phyloP scores from a whole-genome alignment of 1,284 basidiomycete species.

The Takashimella tepidaria region DNA sequence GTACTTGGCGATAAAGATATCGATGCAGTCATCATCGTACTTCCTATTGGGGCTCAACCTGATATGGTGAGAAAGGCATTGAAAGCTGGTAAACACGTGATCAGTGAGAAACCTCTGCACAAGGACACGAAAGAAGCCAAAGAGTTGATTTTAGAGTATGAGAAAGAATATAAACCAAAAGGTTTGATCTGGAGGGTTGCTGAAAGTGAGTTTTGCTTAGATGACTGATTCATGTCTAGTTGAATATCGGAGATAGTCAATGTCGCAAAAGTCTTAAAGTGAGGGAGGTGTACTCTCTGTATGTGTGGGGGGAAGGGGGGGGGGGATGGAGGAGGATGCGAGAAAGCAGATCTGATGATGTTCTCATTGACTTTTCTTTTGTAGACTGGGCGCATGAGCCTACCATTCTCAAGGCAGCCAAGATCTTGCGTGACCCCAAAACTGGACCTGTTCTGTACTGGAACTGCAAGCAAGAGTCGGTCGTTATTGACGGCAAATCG shows the following conservation, averaged over 20 bases:
- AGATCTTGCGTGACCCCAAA: constrained; percentile 57
- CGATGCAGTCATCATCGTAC: constrained; percentile 63
- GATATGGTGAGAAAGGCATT: constrained; percentile 56
- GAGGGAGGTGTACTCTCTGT: too few species aligned
- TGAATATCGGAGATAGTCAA: too few species aligned
- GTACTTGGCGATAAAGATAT: constrained; percentile 65
- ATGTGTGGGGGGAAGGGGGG: too few species aligned
- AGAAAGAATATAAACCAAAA: constrained; percentile 59
- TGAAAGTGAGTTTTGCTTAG: constrained; percentile 61
- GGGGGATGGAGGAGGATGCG: too few species aligned
- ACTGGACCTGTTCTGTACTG: constrained; percentile 51
- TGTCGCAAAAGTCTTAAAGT: too few species aligned
- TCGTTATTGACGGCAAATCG: constrained; percentile 59
- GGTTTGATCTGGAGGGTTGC: constrained; percentile 78
- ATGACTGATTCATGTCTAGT: too few species aligned
- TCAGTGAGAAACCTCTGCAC: constrained; percentile 74
- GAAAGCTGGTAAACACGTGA: constrained; percentile 71
- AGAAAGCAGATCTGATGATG: too few species aligned
- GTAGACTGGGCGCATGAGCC: constrained; percentile 66
- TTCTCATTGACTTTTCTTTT: too few species aligned
- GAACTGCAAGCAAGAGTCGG: constrained; percentile 51
- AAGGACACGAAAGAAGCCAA: constrained; percentile 61
- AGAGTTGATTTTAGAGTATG: constrained; percentile 62
- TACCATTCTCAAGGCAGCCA: constrained; percentile 54
- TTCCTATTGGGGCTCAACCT: constrained; percentile 73